These are phyloP conservation scores for Boletus huronensis DNA, from an alignment of 768 basidiomycete genomes.

Conservation along the genomic window DNA sequence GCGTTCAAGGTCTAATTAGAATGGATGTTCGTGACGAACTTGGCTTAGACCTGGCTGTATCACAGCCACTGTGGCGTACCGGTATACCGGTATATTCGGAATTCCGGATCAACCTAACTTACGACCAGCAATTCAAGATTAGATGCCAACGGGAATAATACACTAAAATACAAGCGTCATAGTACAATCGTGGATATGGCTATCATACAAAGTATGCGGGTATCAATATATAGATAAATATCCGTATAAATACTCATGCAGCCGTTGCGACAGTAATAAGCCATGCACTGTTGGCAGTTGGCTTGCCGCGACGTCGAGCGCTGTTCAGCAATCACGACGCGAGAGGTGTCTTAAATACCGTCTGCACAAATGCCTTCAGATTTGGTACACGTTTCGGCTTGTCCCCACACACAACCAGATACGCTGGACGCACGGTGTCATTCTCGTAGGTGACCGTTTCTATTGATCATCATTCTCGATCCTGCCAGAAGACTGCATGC, in stretches of 20 bases:
- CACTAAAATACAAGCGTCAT: constrained; percentile 10
- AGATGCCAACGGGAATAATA: neutral
- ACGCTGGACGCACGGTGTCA: constrained; percentile 65
- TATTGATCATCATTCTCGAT: constrained; percentile 5
- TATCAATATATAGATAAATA: constrained; percentile 10
- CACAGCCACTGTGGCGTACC: neutral
- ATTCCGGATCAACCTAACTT: neutral
- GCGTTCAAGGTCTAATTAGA: neutral
- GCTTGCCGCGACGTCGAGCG: neutral
- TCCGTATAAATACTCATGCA: constrained; percentile 9
- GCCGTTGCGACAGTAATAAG: neutral
- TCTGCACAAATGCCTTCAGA: constrained; percentile 28
- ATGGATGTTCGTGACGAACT: neutral
- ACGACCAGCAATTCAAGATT: neutral
- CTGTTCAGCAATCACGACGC: constrained; percentile 14
- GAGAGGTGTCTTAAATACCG: constrained; percentile 32
- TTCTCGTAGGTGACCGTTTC: constrained; percentile 67
- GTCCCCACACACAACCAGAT: constrained; percentile 57
- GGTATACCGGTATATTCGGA: no score
- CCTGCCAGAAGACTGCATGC: neutral
- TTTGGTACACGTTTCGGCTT: constrained; percentile 17
- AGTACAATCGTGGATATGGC: constrained; percentile 2
- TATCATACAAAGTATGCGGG: constrained; percentile 19
- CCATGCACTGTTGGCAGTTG: neutral
- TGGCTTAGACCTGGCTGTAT: neutral